phyloP scores from a whole-genome alignment of 2,329 filamentous ascomycete genomes.

The Exophiala sp. region DNA sequence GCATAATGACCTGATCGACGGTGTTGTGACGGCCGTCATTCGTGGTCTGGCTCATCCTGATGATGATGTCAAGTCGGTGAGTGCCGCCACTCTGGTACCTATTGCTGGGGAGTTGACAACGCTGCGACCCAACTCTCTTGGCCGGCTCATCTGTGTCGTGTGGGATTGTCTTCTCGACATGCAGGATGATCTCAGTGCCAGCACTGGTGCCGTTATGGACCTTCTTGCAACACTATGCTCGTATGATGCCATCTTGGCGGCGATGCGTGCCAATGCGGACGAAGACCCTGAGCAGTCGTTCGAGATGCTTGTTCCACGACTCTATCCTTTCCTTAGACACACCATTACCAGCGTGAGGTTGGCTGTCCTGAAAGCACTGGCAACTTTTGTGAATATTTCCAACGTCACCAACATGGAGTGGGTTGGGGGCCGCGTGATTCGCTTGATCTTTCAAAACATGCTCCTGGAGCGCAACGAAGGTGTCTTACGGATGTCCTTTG shows the following conservation, averaged over 20 bases:
- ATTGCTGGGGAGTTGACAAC: slow-evolving; percentile 93
- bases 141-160: slow-evolving; percentile 82
- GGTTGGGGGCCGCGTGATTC: slow-evolving; percentile 82
- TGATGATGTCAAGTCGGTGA: slow-evolving; percentile 93
- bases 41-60: slow-evolving; percentile 85
- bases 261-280: slow-evolving; percentile 86
- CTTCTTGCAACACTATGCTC: slow-evolving; percentile 90
- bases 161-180: slow-evolving; percentile 96
- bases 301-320: slow-evolving; percentile 79
- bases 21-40: slow-evolving; percentile 87
- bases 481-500: slow-evolving; percentile 73
- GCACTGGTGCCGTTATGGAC: slow-evolving; percentile 98
- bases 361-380: slow-evolving; percentile 83
- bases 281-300: slow-evolving; percentile 84
- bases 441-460: slow-evolving; percentile 90
- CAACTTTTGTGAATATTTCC: slow-evolving; percentile 86
- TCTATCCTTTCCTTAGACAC: slow-evolving; percentile 93
- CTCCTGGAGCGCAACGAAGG: slow-evolving; percentile 84
- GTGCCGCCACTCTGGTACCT: slow-evolving; percentile 92
- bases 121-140: slow-evolving; percentile 69
- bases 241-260: slow-evolving; percentile 83
- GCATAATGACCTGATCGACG: slow-evolving; percentile 81
- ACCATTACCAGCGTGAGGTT: slow-evolving; percentile 94
- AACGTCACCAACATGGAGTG: slow-evolving; percentile 74
- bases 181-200: slow-evolving; percentile 94